These are phyloP conservation scores for Blepharisma japonicum DNA, from an alignment of 73 alveolate species.

Conservation along the genomic window DNA sequence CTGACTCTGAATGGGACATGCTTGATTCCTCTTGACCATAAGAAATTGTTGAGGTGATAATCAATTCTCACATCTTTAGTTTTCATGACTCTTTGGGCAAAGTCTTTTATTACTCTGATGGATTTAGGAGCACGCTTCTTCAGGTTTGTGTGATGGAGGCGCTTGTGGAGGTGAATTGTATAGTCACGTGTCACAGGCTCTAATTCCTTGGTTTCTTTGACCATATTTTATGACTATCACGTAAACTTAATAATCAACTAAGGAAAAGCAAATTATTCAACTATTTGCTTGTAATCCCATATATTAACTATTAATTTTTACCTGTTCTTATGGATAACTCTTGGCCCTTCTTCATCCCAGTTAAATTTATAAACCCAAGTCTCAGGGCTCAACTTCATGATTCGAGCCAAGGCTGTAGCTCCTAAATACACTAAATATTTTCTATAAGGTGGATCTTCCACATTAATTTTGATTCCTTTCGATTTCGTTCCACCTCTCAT, in stretches of 20 bases:
- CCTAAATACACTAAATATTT: conserved; percentile 67
- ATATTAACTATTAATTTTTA: not conserved
- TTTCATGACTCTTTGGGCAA: conserved; percentile 81
- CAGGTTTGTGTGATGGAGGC: conserved; percentile 82
- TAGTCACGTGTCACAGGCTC: conserved; percentile 79
- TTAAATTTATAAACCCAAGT: conserved; percentile 21
- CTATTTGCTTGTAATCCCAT: no score
- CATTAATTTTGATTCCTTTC: not conserved
- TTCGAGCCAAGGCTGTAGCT: conserved; percentile 54
- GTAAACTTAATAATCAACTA: no score
- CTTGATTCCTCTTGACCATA: conserved; percentile 93
- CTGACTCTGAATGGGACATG: conserved; percentile 93
- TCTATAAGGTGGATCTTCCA: conserved; percentile 68
- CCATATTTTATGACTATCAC: conserved; percentile 18
- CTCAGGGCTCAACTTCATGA: conserved; percentile 19
- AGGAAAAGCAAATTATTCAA: no score
- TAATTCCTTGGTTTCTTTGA: conserved; percentile 39
- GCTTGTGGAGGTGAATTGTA: conserved; percentile 88
- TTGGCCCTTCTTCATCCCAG: conserved; percentile 30
- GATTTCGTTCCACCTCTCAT: not conserved
- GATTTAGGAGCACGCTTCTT: conserved; percentile 95
- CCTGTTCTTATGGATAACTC: conserved; percentile 14
- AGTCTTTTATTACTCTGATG: conserved; percentile 78
- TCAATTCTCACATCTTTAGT: conserved; percentile 94
- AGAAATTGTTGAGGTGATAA: conserved; percentile 84